Base-by-base conservation (phyloP, 345 rosid genomes). In the Pugionium cornutum region DNA sequence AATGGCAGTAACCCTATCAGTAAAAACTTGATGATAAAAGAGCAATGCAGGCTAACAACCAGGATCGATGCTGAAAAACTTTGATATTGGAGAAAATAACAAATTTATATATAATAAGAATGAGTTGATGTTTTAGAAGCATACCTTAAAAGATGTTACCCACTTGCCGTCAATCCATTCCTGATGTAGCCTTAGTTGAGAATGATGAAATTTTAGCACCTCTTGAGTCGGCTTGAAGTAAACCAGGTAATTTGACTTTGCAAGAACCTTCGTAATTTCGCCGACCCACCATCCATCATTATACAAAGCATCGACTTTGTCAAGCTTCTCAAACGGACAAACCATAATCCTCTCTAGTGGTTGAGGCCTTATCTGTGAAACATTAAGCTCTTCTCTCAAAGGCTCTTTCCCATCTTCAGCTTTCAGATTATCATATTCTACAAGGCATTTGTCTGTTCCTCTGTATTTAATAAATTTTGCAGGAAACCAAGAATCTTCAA, bases 221-320 rank as follows among this genome's bases (percentile, higher is more conserved):
- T 87, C 97, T 5, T 53, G 4, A 10, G 82, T 77, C 30, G 68
- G 73, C 64, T 65, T 76, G 64, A 92, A 92, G 72, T 67, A 69
- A 58, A 89, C 86, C 4, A 42, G 2, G 45, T 86, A 92, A 61
- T 56, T 81, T 28, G 83, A 71, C 67, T 78, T 72, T 6, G 40
- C 44, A 33, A 78, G 80, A 71, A 87, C 82, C 80, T 78, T 84
- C 26, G 65, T 51, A 42, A 92, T 58, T 58, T 79, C 78, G 48
- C 97, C 97, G 0, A 84, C 83, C 96, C 98, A 89, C 98, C 97
- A 92, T 32, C 85, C 87, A 58, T 89, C 98, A 64, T 86, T 86
- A 68, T 84, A 83, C 41, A 75, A 74, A 41, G 97, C 97, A 80
- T 92, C 79, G 47, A 92, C 97, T 80, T 88, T 86, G 40, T 86